Conservation (phyloP, 306 rosid species). For the Quercus variabilis region DNA sequence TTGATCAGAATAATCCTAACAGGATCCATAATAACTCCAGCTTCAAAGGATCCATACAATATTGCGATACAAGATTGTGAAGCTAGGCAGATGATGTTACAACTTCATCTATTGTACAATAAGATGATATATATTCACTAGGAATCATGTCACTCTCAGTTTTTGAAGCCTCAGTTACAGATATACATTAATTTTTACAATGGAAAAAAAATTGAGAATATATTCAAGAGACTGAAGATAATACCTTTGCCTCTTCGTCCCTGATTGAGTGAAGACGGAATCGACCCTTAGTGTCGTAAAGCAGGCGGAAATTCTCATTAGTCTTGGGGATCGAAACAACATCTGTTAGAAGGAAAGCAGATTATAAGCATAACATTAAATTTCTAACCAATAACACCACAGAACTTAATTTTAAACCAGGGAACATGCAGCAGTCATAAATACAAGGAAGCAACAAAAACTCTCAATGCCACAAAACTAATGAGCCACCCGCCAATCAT, state of each 20-base stretch:
- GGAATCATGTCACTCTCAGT: not conserved
- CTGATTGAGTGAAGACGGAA: conserved; percentile 70
- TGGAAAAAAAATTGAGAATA: not conserved
- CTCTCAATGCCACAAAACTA: not conserved
- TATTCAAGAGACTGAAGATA: not conserved
- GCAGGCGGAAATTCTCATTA: conserved; percentile 68
- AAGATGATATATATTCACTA: not conserved
- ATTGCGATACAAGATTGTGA: not conserved
- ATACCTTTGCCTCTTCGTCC: conserved; percentile 84
- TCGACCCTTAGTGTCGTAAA: conserved; percentile 72
- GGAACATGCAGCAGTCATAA: not conserved
- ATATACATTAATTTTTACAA: not conserved
- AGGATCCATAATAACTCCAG: not conserved
- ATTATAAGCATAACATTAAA: not conserved
- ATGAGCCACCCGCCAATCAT: not conserved
- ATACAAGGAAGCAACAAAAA: not conserved
- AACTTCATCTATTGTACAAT: not conserved
- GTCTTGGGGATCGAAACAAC: conserved; percentile 77
- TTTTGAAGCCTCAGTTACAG: not conserved
- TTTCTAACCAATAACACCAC: not conserved
- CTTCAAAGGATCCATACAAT: not conserved
- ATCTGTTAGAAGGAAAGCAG: conserved; percentile 32
- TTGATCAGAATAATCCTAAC: not conserved
- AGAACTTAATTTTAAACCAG: not conserved
- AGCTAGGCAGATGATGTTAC: not conserved